These are phyloP conservation scores for Pleurotus eryngii DNA, from an alignment of 768 basidiomycete species.

Conservation along the genomic window DNA sequence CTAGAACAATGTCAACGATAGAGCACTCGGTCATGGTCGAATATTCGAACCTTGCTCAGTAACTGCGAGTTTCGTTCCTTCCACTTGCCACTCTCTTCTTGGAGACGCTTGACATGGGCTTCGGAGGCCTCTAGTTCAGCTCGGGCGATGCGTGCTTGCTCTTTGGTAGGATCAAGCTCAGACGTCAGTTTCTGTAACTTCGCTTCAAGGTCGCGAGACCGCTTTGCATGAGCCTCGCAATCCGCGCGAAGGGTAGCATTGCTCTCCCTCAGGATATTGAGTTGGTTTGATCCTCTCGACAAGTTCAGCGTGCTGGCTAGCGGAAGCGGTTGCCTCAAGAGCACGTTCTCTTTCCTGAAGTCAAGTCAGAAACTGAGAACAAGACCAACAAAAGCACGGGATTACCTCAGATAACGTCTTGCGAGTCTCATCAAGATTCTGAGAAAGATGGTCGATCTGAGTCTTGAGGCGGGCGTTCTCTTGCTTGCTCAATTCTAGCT, in stretches of 20 bases:
- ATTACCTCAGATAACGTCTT: constrained; percentile 66
- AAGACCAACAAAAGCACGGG: not conserved
- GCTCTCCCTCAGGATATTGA: constrained; percentile 84
- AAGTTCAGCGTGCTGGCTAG: constrained; percentile 79
- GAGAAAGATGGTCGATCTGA: constrained; percentile 72
- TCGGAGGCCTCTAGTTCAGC: constrained; percentile 76
- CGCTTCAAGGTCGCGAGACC: constrained; percentile 60
- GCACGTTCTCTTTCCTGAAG: constrained; percentile 78
- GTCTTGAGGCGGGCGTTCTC: constrained; percentile 72
- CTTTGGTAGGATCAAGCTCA: constrained; percentile 74
- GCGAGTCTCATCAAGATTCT: constrained; percentile 68
- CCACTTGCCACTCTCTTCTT: constrained; percentile 78
- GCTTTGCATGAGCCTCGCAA: constrained; percentile 66
- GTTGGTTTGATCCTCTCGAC: constrained; percentile 84
- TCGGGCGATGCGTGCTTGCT: constrained; percentile 58
- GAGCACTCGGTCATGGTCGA: not conserved
- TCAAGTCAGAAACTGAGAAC: constrained; percentile 6
- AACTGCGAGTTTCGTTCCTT: constrained; percentile 81
- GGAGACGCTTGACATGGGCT: constrained; percentile 63
- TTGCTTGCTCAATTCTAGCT: constrained; percentile 73
- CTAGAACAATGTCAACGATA: constrained; percentile 29
- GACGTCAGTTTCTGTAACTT: constrained; percentile 54
- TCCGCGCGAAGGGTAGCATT: constrained; percentile 83
- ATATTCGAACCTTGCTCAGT: constrained; percentile 62
- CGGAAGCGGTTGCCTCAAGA: constrained; percentile 64